A percentile compares a stretch with the other conserved stretches of the same genome.
Evolutionary conservation across 2,329 filamentous ascomycete genomes (phyloP).

Genomic region (Penicillium decumbens): DNA sequence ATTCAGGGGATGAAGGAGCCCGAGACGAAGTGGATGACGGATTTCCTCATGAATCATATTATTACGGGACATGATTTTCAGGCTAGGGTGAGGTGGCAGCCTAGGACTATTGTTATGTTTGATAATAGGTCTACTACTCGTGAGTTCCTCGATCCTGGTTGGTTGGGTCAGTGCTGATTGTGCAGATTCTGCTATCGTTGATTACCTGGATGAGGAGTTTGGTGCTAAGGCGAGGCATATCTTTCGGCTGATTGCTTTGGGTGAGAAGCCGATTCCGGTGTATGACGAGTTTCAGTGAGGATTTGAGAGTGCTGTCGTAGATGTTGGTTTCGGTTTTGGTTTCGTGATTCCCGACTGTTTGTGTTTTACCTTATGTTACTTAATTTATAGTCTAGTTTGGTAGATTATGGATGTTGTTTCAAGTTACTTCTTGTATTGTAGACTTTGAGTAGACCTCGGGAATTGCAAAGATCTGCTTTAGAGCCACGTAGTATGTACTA

Average conservation of each 20-base stretch:
- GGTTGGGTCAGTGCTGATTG: slow-evolving; percentile 9
- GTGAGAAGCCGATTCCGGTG: slow-evolving; percentile 48
- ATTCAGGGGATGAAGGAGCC: slow-evolving; percentile 48
- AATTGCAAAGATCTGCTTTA: too few relatives aligned
- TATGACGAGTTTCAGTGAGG: slow-evolving; percentile 30
- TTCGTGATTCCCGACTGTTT: not conserved
- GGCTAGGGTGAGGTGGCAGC: slow-evolving; percentile 47
- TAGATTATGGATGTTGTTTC: too few relatives aligned
- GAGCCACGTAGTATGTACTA: too few relatives aligned
- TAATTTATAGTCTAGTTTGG: too few relatives aligned
- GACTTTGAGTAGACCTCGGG: too few relatives aligned
- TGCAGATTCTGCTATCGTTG: slow-evolving; percentile 49
- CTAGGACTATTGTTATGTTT: slow-evolving; percentile 50
- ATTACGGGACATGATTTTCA: slow-evolving; percentile 47
- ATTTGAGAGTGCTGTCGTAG: not conserved
- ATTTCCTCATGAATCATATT: slow-evolving; percentile 49
- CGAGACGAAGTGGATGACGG: slow-evolving; percentile 44
- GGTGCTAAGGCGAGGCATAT: slow-evolving; percentile 47
- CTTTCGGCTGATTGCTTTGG: slow-evolving; percentile 49
- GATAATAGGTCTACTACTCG: slow-evolving; percentile 47
- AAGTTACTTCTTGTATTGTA: too few relatives aligned
- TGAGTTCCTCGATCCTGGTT: slow-evolving; percentile 28
- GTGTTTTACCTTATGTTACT: too few relatives aligned
- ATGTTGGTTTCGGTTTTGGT: not conserved
- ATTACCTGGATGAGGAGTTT: slow-evolving; percentile 46